Evolutionary conservation across 768 basidiomycete species (phyloP).

Genomic region (Psilocybe sp.): DNA sequence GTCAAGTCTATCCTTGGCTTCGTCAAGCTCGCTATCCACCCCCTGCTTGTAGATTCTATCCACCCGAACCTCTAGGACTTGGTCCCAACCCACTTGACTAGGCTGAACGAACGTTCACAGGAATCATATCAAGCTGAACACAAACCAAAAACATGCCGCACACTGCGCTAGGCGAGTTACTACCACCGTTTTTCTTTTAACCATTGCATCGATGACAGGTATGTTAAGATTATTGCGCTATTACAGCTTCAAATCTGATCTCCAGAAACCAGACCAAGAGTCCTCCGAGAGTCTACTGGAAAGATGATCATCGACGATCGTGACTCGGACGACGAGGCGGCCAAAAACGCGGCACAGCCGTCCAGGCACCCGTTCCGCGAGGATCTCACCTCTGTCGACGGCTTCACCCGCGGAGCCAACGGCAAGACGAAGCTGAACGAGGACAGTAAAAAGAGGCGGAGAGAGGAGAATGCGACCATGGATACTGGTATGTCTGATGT

Average conservation of each 20-base stretch:
- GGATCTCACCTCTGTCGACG: no score
- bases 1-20: slow-evolving; percentile 96
- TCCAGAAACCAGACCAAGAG: slow-evolving; percentile 82
- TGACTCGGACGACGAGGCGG: slow-evolving; percentile 43
- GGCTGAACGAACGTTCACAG: slow-evolving; percentile 99
- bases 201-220: neutral
- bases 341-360: slow-evolving; percentile 39
- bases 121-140: slow-evolving; percentile 97
- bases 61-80: slow-evolving; percentile 74
- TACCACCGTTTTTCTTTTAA: slow-evolving; percentile 42
- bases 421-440: slow-evolving; percentile 95
- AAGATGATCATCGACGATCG: slow-evolving; percentile 71
- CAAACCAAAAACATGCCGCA: slow-evolving; percentile 38
- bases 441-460: slow-evolving; percentile 89
- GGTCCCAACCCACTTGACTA: slow-evolving; percentile 80
- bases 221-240: slow-evolving; percentile 3
- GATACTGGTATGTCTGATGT: slow-evolving; percentile 50
- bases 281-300: slow-evolving; percentile 73
- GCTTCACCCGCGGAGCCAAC: no score
- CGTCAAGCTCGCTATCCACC: no score
- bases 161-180: slow-evolving; percentile 63
- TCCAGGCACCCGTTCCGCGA: slow-evolving; percentile 75
- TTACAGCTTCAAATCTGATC: slow-evolving; percentile 47
- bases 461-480: slow-evolving; percentile 69
- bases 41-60: slow-evolving; percentile 67